phyloP scores from a whole-genome alignment of 2,329 filamentous ascomycete genomes.

The Stylonectria norvegica region DNA sequence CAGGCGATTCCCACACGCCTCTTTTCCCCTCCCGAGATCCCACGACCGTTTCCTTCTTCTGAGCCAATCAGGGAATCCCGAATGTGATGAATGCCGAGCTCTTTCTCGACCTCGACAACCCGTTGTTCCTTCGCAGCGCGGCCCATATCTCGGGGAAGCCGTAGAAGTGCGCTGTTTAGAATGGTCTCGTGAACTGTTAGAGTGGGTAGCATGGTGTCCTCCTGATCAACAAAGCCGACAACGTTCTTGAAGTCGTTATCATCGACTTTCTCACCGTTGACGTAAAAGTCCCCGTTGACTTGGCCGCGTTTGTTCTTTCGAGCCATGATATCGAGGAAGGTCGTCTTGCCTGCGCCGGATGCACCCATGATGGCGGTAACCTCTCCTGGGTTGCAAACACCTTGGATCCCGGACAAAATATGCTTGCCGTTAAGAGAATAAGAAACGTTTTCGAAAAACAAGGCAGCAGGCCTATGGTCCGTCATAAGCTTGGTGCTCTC shows the following conservation, averaged over 20 bases:
- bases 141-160: slow-evolving; percentile 91
- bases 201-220: slow-evolving; percentile 94
- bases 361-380: slow-evolving; percentile 97
- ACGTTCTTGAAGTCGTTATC: slow-evolving; percentile 87
- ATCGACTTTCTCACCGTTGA: slow-evolving; percentile 87
- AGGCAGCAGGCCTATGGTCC: slow-evolving; percentile 84
- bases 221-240: slow-evolving; percentile 95
- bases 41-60: slow-evolving; percentile 88
- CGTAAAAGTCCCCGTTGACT: slow-evolving; percentile 76
- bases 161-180: slow-evolving; percentile 83
- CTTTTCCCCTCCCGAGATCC: slow-evolving; percentile 96
- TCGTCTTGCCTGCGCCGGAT: slow-evolving; percentile 95
- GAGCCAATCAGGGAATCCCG: slow-evolving; percentile 94
- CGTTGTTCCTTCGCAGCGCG: slow-evolving; percentile 82
- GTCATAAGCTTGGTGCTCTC: slow-evolving; percentile 82
- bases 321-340: slow-evolving; percentile 91
- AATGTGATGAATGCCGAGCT: slow-evolving; percentile 92
- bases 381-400: slow-evolving; percentile 90
- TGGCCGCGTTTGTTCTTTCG: slow-evolving; percentile 92
- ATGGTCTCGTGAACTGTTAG: slow-evolving; percentile 98
- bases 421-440: slow-evolving; percentile 85
- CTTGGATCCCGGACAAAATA: slow-evolving; percentile 76
- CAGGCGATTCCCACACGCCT: slow-evolving; percentile 94
- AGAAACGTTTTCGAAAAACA: slow-evolving; percentile 84
- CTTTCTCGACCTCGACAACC: slow-evolving; percentile 89